Percentiles rank a stretch among this genome's conserved stretches.
Evolutionary conservation across 75 land plant genomes (phyloP).

Genomic region (Adiantum capillusveneris): DNA sequence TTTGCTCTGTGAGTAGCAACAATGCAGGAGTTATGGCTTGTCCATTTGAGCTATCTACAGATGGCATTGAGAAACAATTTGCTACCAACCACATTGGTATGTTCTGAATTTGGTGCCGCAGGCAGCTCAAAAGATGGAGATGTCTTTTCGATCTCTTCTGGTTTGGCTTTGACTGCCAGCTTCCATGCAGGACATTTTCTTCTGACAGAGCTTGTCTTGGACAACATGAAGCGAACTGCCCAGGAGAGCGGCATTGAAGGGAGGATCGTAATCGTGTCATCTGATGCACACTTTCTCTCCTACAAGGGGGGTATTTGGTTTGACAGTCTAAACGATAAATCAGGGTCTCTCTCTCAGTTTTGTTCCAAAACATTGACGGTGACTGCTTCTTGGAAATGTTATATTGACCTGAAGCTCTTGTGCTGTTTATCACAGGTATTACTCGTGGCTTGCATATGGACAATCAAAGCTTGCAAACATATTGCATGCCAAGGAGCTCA

Average conservation of each 20-base stretch:
- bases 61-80: constrained; percentile 39
- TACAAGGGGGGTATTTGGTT: no score
- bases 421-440: not conserved
- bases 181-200: constrained; percentile 46
- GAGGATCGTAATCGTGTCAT: constrained; percentile 47
- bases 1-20: constrained; percentile 17
- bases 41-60: constrained; percentile 33
- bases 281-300: constrained; percentile 15
- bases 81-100: constrained; percentile 52
- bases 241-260: constrained; percentile 36
- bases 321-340: no score
- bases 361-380: no score
- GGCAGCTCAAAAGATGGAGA: no score
- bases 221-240: constrained; percentile 42
- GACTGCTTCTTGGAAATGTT: no score
- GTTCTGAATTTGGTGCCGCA: no score
- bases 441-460: constrained; percentile 31
- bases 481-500: constrained; percentile 52
- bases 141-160: no score
- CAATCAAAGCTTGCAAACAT: constrained; percentile 59
- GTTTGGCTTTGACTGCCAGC: no score
- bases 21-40: constrained; percentile 48
- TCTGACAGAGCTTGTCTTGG: constrained; percentile 34
- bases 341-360: no score
- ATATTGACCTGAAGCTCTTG: no score